Percentiles rank a stretch among this genome's conserved stretches.
Conservation (phyloP, 768 basidiomycete species). For the Termitomyces titanicus region DNA sequence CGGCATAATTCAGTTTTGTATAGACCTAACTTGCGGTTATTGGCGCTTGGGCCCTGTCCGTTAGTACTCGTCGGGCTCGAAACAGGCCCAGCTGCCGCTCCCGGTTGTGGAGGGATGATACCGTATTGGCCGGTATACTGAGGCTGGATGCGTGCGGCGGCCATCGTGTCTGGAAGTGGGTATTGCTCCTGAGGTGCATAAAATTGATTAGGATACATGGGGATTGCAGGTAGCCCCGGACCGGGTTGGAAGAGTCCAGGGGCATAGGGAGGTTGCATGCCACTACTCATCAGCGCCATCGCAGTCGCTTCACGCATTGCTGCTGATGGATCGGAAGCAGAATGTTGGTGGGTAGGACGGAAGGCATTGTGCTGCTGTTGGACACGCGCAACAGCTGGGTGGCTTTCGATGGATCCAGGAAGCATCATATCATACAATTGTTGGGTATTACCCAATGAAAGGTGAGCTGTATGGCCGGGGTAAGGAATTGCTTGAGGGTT, state of each 20-base stretch:
- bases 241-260: conserved; percentile 55
- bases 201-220: conserved; percentile 68
- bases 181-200: conserved; percentile 62
- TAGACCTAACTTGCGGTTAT: conserved; percentile 85
- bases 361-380: conserved; percentile 78
- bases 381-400: conserved; percentile 67
- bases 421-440: conserved; percentile 82
- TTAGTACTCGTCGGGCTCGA: conserved; percentile 41
- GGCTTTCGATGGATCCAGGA: conserved; percentile 51
- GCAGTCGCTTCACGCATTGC: conserved; percentile 67
- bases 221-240: conserved; percentile 48
- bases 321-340: conserved; percentile 76
- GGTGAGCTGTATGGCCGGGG: conserved; percentile 55
- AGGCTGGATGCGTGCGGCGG: conserved; percentile 59
- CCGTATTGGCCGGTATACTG: conserved; percentile 56
- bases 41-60: conserved; percentile 76
- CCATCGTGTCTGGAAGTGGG: conserved; percentile 40
- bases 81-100: conserved; percentile 28
- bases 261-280: conserved; percentile 49
- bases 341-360: conserved; percentile 76
- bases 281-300: conserved; percentile 58
- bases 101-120: conserved; percentile 28
- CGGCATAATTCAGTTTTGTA: conserved; percentile 91
- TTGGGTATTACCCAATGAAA: conserved; percentile 71
- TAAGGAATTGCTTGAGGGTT: conserved; percentile 54